Base-by-base conservation (phyloP, 2,329 filamentous ascomycete species). In the Exophiala aquamarina region DNA sequence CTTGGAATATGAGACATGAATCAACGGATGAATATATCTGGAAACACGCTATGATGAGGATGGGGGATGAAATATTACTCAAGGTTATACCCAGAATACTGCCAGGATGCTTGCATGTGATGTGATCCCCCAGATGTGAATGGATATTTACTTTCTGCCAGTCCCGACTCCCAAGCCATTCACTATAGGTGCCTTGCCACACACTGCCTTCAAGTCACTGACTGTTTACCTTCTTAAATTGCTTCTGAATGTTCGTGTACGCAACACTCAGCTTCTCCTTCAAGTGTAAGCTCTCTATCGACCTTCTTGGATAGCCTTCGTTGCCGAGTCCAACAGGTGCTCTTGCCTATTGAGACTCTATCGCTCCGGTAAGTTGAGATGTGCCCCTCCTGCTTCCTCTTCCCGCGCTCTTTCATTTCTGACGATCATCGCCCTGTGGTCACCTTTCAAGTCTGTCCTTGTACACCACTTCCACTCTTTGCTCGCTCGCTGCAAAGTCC, bases 71-170 rank as follows among this genome's bases (percentile, higher is more conserved):
- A 17, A 39, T 21, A 26, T 21, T n/a, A 17, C 37, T 44, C 41
- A 41, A 26, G 23, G 41, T 37, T 41, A 45, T 36, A 50, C 47
- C 47, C 47, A 7, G 20, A n/a, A n/a, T n/a, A n/a, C n/a, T n/a
- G n/a, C n/a, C n/a, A n/a, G n/a, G n/a, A 6, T 26, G 11, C 23
- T 26, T 26, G 6, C 23, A 26, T 26, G 11, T 11, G 23, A 18
- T 31, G n/a, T 36, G 41, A 44, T 20, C 36, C 11, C 23, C 23
- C 11, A 26, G 11, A 26, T 26, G 23, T 26, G 11, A 48, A 40
- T 41, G 41, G 35, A 41, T 31, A 41, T 36, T 26, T 26, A 26
- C 11, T 26, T 6, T 6, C 23, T 26, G 23, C 23, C 11, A 11
- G 23, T 6, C 6, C 11, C 23, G 23, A 26, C 11, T 26, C 23